Evolutionary conservation across 2,329 filamentous ascomycete genomes (phyloP), one percentile per base, ranked within the genome.

Genomic region (Claviceps lovelessii): DNA sequence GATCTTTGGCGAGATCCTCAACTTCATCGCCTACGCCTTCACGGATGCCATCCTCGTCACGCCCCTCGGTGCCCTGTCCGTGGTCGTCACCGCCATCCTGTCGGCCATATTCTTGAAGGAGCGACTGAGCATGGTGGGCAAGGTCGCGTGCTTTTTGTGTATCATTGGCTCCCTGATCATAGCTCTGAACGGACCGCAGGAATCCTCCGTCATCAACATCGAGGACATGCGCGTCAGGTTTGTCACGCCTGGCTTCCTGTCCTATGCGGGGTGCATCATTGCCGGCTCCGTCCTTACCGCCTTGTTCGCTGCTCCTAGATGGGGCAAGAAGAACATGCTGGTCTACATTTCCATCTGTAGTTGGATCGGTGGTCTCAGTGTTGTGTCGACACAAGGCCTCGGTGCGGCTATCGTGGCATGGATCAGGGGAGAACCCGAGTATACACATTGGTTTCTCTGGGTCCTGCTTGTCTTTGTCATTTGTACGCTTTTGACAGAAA

Each of bases 381-480:
- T 97, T 9, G 93, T 97, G 54, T 86, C 89, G 17, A 97, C 90
- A 3, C 91, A 97, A 70, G 93, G 93, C 19, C 72, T 98, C 47
- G 93, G 93, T 53, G 83, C 91, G 54, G 91, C 91, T 19, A 90
- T 98, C 59, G 80, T 96, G 54, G 88, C 91, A 0, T 90, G 95
- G 73, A 85, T 85, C 57, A 78, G 80, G 19, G 93, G 91, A 17
- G 81, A 83, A 51, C 78, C 84, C 2, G 90, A 98, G 75, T 97
- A 95, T 71, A 95, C 96, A 68, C 83, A 97, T 67, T 97, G 91
- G 91, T 98, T 98, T 66, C 72, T 95, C 44, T 98, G 95, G 70
- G 84, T 97, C 5, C 72, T 97, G 37, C 73, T 97, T 55, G 87
- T 90, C 5, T 97, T 98, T 70, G 90, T 97, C 53, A 77, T 97